Evolutionary conservation across 106 monocot species (phyloP), one percentile per base, ranked within the genome.

Genomic region (Dendrobium nobile): DNA sequence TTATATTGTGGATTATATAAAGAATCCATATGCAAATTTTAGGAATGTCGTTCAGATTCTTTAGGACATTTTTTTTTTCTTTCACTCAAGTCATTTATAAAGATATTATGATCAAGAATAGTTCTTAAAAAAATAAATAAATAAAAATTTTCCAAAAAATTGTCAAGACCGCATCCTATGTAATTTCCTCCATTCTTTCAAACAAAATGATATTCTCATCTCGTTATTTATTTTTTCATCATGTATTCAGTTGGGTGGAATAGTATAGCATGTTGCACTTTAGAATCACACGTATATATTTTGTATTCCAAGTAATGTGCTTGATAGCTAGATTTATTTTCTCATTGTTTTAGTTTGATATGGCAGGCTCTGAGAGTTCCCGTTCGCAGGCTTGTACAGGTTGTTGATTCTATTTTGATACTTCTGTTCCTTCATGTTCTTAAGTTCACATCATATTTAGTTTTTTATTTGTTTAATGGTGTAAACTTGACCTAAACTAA

Each of bases 341-440:
- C 43, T 74, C 7, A 74, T 44, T 42, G 43, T 44, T 41, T 41
- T 74, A 44, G 74, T 74, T 74, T 74, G 17, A 20, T 17, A 59
- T 59, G 28, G 43, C 88, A 99, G 98, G 98, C 91, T 19, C 80
- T 99, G 77, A 90, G 90, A 68, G 87, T 99, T 83, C 98, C 95
- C 77, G 95, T 95, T 78, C 75, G 88, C 77, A 86, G 93, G 75
- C 92, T 95, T 72, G 93, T 93, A 54, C 88, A 87, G 85, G 92
- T 89, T 80, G 98, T 95, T 74, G 95, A 99, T 77, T 99, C 98
- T 33, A 90, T 95, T 86, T 95, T 95, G 79, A 95, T 99, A 93
- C 77, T 85, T 19, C 64, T 76, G 9, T 16, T 61, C 4, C 19
- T 77, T 64, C 24, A 22, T 72, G 45, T 16, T 31, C 81, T 77